Percentiles rank a stretch among this genome's conserved stretches.
These are phyloP conservation scores for Bolboschoenus planiculmis DNA, from an alignment of 176 grass and related monocot genomes.

Conservation along the genomic window DNA sequence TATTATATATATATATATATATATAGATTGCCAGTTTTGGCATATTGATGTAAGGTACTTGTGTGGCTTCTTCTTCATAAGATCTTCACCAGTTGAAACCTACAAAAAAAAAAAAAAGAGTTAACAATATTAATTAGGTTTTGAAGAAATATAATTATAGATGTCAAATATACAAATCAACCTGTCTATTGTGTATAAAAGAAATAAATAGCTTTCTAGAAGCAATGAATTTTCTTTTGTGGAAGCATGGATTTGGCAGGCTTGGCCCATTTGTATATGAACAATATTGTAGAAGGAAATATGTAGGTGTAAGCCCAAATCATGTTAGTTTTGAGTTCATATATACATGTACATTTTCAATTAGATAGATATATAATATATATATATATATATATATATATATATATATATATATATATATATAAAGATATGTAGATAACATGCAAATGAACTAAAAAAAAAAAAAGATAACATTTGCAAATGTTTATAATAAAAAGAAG, in stretches of 20 bases:
- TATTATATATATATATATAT: background rate
- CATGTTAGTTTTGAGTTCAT: background rate
- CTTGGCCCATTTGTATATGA: background rate
- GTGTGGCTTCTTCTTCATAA: conserved; percentile 1
- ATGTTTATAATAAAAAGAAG: background rate
- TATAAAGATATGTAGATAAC: too few species aligned
- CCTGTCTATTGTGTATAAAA: background rate
- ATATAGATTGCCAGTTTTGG: background rate
- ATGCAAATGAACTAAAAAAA: too few species aligned
- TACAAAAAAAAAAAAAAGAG: background rate
- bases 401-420: too few species aligned
- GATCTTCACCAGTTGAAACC: conserved; percentile 2
- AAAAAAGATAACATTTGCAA: too few species aligned
- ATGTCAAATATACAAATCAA: background rate
- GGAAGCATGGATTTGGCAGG: background rate
- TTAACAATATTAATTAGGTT: background rate
- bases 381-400: too few species aligned
- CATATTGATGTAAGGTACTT: background rate
- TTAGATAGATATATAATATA: too few species aligned
- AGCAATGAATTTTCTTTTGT: background rate
- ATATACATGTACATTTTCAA: background rate
- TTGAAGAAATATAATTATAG: background rate
- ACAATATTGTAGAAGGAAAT: background rate
- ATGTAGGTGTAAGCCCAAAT: background rate
- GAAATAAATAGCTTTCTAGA: background rate